Evolutionary conservation across 2,329 filamentous ascomycete species (phyloP), one percentile per base, ranked within the genome.

Genomic region (Arthrinium puccinioides): DNA sequence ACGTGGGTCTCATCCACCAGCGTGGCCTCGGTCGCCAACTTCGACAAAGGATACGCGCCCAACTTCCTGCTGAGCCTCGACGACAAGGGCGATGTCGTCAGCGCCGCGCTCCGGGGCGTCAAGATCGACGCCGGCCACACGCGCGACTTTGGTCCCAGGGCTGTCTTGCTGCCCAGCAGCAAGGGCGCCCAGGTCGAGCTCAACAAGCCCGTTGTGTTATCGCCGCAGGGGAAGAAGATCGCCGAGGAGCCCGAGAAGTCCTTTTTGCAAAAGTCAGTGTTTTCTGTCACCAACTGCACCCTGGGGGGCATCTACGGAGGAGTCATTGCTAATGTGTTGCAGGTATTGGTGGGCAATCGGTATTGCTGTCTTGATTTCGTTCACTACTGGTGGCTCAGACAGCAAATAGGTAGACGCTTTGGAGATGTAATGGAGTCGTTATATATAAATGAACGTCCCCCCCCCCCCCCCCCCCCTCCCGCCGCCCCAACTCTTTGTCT

Each of bases 311-410:
- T 13, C 9, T 23, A 21, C 20, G 21, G 13, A 33, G 15, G 14
- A 29, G 10, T 20, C 15, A 19, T 26, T 54, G 52, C 63, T 70
- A 67, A 53, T 19, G 39, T 32, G 19, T 26, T 38, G 36, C 46
- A 80, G 76, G 57, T 83, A 83, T 55, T 84, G 79, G 79, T 83
- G 78, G 78, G 55, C 78, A 47, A 59, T 79, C 57, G 70, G 62
- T 15, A 66, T 76, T 20, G 68, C 66, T 19, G 61, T 70, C 20
- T 49, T 82, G 33, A 54, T 84, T 45, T 54, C 75, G 6, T 48
- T 79, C 44, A 64, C 69, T 34, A 67, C 70, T 31, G 70, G 74
- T 36, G 74, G 66, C 34, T 63, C 63, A 9, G 66, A 69, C 21
- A 74, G 75, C 59, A 73, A 66, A 63, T 65, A 54, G 42, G 46